Evolutionary conservation across 1,284 basidiomycete genomes (phyloP).

Genomic region (Cutaneotrichosporon dermatis): DNA sequence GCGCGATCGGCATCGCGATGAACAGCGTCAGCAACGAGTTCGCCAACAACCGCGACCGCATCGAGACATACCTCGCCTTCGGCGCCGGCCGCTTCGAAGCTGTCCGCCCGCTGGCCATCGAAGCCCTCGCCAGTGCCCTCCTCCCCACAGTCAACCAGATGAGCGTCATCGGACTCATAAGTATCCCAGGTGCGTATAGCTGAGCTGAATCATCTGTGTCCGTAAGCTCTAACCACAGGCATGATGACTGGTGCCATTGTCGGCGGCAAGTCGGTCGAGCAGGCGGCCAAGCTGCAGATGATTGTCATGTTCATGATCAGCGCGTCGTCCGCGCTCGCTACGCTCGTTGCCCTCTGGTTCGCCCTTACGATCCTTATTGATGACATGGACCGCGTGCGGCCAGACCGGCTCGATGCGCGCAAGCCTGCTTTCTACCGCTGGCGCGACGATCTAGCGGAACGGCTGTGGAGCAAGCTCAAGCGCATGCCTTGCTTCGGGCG

Average conservation of each 20-base stretch:
- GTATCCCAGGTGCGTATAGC: constrained; percentile 43
- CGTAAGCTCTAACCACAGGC: constrained; percentile 41
- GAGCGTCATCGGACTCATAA: constrained; percentile 76
- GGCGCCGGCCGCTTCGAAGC: constrained; percentile 74
- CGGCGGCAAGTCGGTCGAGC: constrained; percentile 73
- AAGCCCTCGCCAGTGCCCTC: constrained; percentile 70
- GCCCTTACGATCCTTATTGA: constrained; percentile 64
- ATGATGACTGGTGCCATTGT: constrained; percentile 89
- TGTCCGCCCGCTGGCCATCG: constrained; percentile 66
- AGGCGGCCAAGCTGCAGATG: constrained; percentile 79
- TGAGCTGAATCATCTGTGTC: not conserved
- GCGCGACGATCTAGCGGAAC: constrained; percentile 9
- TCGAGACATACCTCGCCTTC: constrained; percentile 76
- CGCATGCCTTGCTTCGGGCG: constrained; percentile 6
- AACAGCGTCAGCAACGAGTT: constrained; percentile 49
- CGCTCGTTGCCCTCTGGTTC: constrained; percentile 60
- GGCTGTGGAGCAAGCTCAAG: not conserved
- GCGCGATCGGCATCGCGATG: constrained; percentile 64
- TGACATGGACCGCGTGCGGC: constrained; percentile 62
- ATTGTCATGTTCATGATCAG: constrained; percentile 89
- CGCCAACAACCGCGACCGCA: constrained; percentile 68
- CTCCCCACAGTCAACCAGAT: constrained; percentile 77
- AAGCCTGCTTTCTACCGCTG: constrained; percentile 55
- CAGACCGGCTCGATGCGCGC: constrained; percentile 59
- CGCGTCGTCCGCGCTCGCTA: constrained; percentile 64